These are phyloP conservation scores for Trapa incisa DNA, from an alignment of 345 rosid species.

Conservation along the genomic window DNA sequence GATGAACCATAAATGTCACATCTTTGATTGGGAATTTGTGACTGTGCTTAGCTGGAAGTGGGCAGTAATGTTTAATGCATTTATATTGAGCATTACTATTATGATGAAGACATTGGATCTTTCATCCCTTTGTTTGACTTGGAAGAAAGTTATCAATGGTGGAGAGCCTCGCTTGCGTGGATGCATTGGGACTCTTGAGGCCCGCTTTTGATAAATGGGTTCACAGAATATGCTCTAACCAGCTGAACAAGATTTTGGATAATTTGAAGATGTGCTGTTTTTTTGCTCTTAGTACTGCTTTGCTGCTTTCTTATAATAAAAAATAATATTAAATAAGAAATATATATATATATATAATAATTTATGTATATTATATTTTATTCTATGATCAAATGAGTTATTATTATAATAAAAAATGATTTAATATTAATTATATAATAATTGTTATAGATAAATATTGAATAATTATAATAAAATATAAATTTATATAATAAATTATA, in stretches of 20 bases:
- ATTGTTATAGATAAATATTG: no score
- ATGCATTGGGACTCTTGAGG: conserved; percentile 93
- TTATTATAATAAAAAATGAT: no score
- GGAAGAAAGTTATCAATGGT: conserved; percentile 86
- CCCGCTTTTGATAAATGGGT: conserved; percentile 74
- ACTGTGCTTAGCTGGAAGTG: not conserved
- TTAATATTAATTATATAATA: no score
- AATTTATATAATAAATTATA: no score
- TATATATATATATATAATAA: not conserved
- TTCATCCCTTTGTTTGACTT: conserved; percentile 86
- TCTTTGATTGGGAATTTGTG: not conserved
- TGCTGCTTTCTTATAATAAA: not conserved
- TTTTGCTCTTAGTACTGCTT: no score
- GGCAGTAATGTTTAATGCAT: not conserved
- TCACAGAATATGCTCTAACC: conserved; percentile 89
- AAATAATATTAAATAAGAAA: no score
- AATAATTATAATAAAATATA: no score
- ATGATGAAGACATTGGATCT: conserved; percentile 6
- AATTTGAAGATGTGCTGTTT: not conserved
- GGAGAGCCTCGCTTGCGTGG: conserved; percentile 96
- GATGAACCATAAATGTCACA: not conserved
- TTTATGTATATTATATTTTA: not conserved
- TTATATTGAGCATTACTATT: not conserved
- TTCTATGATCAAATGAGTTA: conserved; percentile 1
- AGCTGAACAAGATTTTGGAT: not conserved